Evolutionary conservation across 169 alveolate genomes (phyloP), one percentile per base, ranked within the genome.

Genomic region (Plasmodium adleri): DNA sequence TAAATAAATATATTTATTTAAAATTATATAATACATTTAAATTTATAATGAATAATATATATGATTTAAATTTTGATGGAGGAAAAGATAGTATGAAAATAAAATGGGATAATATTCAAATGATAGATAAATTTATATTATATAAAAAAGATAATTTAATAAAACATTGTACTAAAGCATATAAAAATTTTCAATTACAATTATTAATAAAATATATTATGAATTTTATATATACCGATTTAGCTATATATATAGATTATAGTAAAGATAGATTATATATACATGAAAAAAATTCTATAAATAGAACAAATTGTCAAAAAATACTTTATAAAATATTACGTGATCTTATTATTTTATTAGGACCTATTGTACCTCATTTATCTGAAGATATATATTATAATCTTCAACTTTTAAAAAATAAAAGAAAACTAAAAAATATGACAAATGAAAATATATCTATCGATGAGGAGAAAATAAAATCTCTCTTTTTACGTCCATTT

Each of bases 211-310:
- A 86, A 43, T 66, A 71, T 71, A 54, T 72, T 6, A 17, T 86
- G 20, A 86, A 70, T 54, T 86, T 86, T 86, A 63, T 86, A 60
- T 39, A 86, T 60, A 62, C 32, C 22, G 76, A 72, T 62, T 60
- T 86, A 28, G 92, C 92, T 13, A 72, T 72, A 13, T 86, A 86
- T 43, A 47, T 86, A 2, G 92, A 86, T 47, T 86, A 86, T 15
- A 71, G 88, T 49, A 86, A 86, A 50, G 92, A 86, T 13, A 86
- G 92, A 60, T 39, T 86, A 43, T 86, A 86, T 64, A 56, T 86
- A 47, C 86, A 71, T 72, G 43, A 45, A 64, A 86, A 50, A 39
- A 17, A 71, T 66, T 86, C 92, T 39, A 24, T 86, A 17, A 86
- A 59, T 39, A 71, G 92, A 73, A 86, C 12, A 52, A 86, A 86